phyloP scores from a whole-genome alignment of 352 stramenopile genomes.

The Phytophthora crassamura region DNA sequence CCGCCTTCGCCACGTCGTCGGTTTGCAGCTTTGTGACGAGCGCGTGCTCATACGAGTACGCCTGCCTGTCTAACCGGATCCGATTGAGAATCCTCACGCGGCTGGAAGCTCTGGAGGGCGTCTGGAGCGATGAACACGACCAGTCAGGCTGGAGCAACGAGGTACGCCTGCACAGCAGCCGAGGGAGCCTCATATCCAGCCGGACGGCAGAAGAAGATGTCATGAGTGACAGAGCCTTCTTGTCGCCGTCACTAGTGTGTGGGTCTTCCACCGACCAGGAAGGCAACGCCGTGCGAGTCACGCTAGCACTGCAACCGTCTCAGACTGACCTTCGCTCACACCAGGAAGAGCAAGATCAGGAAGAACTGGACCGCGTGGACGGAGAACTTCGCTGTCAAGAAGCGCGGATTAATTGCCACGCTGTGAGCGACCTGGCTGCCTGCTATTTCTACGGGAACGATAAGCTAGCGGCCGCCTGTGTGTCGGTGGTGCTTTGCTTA shows the following conservation, averaged over 20 bases:
- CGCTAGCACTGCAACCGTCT: neutral
- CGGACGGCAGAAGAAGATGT: slow-evolving; percentile 8
- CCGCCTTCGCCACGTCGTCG: slow-evolving; percentile 62
- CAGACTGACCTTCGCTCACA: slow-evolving; percentile 21
- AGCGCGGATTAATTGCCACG: slow-evolving; percentile 17
- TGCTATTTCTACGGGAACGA: slow-evolving; percentile 35
- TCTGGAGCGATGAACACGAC: slow-evolving; percentile 22
- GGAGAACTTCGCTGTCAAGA: slow-evolving; percentile 32
- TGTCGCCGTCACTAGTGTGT: neutral
- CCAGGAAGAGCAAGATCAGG: slow-evolving; percentile 29
- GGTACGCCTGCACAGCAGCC: neutral
- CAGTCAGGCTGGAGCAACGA: slow-evolving; percentile 1
- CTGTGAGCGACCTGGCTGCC: slow-evolving; percentile 29
- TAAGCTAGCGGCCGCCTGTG: slow-evolving; percentile 42
- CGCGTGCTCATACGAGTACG: slow-evolving; percentile 74
- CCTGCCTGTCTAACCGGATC: slow-evolving; percentile 72
- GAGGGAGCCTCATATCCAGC: slow-evolving; percentile 5
- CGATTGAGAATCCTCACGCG: slow-evolving; percentile 50
- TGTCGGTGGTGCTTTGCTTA: slow-evolving; percentile 36
- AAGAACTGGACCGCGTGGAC: slow-evolving; percentile 29
- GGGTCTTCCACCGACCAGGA: neutral
- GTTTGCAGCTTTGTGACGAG: slow-evolving; percentile 65
- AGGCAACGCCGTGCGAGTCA: neutral
- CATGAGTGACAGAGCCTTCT: slow-evolving; percentile 3
- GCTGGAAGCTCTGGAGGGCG: slow-evolving; percentile 37